Conservation (phyloP, 2,329 filamentous ascomycete genomes). For the Remersonia thermophila region DNA sequence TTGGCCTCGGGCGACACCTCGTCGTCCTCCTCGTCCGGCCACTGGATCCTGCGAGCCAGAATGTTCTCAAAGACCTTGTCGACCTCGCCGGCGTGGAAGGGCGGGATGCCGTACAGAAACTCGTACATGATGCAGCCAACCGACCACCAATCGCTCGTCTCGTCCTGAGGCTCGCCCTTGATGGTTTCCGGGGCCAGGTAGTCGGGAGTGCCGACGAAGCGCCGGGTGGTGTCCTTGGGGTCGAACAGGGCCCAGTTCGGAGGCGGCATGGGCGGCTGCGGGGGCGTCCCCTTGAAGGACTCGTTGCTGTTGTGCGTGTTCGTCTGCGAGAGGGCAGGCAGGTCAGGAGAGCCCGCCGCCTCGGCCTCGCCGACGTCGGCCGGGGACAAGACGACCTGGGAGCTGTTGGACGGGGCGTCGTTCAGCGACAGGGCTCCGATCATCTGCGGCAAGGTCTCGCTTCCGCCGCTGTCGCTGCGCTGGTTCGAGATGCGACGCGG, state of each 20-base stretch:
- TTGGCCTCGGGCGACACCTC: slow-evolving; percentile 79
- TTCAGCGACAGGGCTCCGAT: slow-evolving; percentile 67
- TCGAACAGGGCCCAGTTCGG: slow-evolving; percentile 91
- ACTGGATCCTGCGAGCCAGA: slow-evolving; percentile 74
- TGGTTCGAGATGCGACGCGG: slow-evolving; percentile 62
- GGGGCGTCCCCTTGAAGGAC: slow-evolving; percentile 47
- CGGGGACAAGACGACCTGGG: slow-evolving; percentile 41
- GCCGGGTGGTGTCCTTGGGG: slow-evolving; percentile 80
- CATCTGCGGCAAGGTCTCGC: slow-evolving; percentile 72
- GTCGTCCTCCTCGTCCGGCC: slow-evolving; percentile 74
- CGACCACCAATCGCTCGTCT: slow-evolving; percentile 99
- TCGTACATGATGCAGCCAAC: slow-evolving; percentile 98
- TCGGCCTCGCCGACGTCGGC: slow-evolving; percentile 67
- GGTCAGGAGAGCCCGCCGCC: slow-evolving; percentile 63
- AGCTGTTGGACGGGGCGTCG: slow-evolving; percentile 37
- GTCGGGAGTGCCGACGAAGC: slow-evolving; percentile 93
- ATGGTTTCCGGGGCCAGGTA: slow-evolving; percentile 96
- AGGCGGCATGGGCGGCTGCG: slow-evolving; percentile 62
- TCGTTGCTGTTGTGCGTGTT: slow-evolving; percentile 27
- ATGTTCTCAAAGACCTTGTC: slow-evolving; percentile 98
- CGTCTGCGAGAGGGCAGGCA: slow-evolving; percentile 50
- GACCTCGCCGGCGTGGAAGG: slow-evolving; percentile 81
- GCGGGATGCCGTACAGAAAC: slow-evolving; percentile 83
- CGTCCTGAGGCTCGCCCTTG: slow-evolving; percentile 86
- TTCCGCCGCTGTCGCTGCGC: slow-evolving; percentile 85